phyloP scores from a whole-genome alignment of 345 rosid species.

The Corchorus capsularis region DNA sequence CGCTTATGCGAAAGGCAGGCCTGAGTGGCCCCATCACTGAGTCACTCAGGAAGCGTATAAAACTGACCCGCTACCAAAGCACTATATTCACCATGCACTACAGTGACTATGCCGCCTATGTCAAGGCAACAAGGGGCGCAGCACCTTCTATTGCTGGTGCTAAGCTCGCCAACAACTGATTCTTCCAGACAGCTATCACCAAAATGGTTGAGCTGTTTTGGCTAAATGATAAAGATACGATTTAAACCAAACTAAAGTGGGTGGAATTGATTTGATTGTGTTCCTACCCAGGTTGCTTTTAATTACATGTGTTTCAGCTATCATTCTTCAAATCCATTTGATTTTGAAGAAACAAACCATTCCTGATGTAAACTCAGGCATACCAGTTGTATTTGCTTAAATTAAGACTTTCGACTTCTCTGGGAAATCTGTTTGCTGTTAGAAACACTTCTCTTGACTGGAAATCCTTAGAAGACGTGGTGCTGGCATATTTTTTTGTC shows the following conservation, averaged over 20 bases:
- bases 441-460: neutral
- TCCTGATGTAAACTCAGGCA: slow-evolving; percentile 10
- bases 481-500: neutral
- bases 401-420: neutral
- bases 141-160: slow-evolving; percentile 62
- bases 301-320: slow-evolving; percentile 21
- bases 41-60: slow-evolving; percentile 59
- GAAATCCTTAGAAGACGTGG: neutral
- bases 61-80: slow-evolving; percentile 93
- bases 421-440: neutral
- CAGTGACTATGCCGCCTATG: slow-evolving; percentile 71
- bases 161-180: slow-evolving; percentile 39
- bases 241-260: slow-evolving; percentile 23
- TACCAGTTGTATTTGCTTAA: neutral
- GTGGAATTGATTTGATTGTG: slow-evolving; percentile 28
- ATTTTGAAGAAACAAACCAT: slow-evolving; percentile 39
- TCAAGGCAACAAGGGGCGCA: slow-evolving; percentile 66
- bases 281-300: slow-evolving; percentile 30
- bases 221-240: slow-evolving; percentile 5
- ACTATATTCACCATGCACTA: slow-evolving; percentile 78
- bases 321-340: slow-evolving; percentile 55
- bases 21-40: slow-evolving; percentile 65
- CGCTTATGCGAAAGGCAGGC: slow-evolving; percentile 92
- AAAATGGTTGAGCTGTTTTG: slow-evolving; percentile 32
- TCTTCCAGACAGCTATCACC: slow-evolving; percentile 35